phyloP scores from a whole-genome alignment of 2,329 filamentous ascomycete genomes.

The Colletotrichum sp. region DNA sequence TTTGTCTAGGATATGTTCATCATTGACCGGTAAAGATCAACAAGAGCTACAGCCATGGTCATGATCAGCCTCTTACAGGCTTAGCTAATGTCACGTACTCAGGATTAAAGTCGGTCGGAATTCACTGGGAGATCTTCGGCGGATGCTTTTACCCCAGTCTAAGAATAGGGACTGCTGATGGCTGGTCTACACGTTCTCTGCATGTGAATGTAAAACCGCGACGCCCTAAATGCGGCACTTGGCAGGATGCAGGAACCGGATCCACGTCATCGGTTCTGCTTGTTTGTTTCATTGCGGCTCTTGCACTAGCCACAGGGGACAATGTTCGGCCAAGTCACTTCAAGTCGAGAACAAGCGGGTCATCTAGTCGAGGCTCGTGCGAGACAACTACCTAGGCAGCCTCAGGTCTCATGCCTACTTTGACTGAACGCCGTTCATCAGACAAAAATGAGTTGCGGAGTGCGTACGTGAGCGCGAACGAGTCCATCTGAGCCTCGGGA shows the following conservation, averaged over 20 bases:
- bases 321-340: background rate
- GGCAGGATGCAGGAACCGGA: background rate
- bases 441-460: background rate
- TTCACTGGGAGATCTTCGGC: background rate
- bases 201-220: background rate
- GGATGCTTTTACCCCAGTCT: background rate
- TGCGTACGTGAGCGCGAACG: background rate
- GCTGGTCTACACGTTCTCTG: background rate
- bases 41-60: background rate
- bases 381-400: background rate
- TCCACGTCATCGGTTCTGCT: background rate
- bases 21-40: background rate
- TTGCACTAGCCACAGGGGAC: background rate
- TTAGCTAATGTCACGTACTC: background rate
- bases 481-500: constrained; percentile 2
- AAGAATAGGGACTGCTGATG: background rate
- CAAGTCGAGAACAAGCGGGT: background rate
- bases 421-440: background rate
- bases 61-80: background rate
- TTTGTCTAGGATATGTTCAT: background rate
- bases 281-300: background rate
- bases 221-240: background rate
- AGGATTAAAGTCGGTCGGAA: background rate
- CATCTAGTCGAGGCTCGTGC: background rate
- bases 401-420: background rate